Evolutionary conservation across 2,329 filamentous ascomycete species (phyloP).

Genomic region (Hymenoscyphus fructigenus): DNA sequence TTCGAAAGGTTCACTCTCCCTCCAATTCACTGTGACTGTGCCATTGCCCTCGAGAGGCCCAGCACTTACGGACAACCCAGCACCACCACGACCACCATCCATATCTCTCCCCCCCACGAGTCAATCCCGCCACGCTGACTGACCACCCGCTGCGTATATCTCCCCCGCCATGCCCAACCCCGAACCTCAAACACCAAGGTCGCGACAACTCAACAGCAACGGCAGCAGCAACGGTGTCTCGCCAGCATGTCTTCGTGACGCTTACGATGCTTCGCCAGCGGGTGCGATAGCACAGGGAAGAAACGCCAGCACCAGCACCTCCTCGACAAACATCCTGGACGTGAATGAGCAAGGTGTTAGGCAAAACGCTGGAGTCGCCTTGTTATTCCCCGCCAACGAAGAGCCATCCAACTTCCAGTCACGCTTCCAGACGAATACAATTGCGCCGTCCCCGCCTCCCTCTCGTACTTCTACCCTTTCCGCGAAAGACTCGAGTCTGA

Average conservation of each 20-base stretch:
- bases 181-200: constrained; percentile 22
- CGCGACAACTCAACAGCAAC: constrained; percentile 18
- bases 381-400: constrained; percentile 15
- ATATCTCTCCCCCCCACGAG: neutral
- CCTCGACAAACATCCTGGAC: neutral
- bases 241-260: constrained; percentile 6
- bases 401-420: constrained; percentile 14
- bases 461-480: constrained; percentile 14
- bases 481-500: constrained; percentile 19
- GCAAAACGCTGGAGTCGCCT: constrained; percentile 17
- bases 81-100: neutral
- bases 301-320: constrained; percentile 10
- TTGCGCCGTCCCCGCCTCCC: constrained; percentile 39
- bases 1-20: neutral
- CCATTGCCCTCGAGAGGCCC: constrained; percentile 2
- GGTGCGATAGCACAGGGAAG: constrained; percentile 14
- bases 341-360: constrained; percentile 20
- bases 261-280: constrained; percentile 6
- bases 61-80: neutral
- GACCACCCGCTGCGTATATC: neutral
- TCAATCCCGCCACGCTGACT: neutral
- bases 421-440: constrained; percentile 41
- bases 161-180: constrained; percentile 28
- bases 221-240: constrained; percentile 7
- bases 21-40: neutral